phyloP scores from a whole-genome alignment of 495 filamentous ascomycete genomes.

The Talaromyces trachyspermus region DNA sequence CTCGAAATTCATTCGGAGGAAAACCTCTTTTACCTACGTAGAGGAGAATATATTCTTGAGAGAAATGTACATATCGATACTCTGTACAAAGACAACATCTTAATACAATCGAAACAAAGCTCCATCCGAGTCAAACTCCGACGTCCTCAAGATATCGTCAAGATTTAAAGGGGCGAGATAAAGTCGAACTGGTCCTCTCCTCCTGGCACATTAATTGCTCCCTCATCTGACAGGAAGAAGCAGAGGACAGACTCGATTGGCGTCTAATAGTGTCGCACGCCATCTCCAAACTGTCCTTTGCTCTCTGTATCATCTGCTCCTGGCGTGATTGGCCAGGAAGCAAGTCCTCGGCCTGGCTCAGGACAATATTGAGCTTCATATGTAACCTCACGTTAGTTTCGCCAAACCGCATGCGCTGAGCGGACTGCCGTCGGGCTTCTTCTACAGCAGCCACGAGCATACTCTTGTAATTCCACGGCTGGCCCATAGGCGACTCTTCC shows the following conservation, averaged over 20 bases:
- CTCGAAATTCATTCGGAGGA: no score
- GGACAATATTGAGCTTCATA: neutral
- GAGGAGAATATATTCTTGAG: no score
- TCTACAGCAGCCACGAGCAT: slow-evolving; percentile 2
- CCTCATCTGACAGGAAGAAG: neutral
- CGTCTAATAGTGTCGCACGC: neutral
- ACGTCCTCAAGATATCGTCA: slow-evolving; percentile 1
- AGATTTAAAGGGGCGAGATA: neutral
- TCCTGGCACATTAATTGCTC: neutral
- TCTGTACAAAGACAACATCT: no score
- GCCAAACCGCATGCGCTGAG: neutral
- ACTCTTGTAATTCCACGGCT: neutral
- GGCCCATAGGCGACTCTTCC: neutral
- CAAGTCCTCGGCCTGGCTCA: neutral
- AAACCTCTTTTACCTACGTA: neutral
- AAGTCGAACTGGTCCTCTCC: no score
- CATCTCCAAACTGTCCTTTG: neutral
- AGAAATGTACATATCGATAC: no score
- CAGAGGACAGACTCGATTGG: neutral
- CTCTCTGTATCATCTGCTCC: neutral
- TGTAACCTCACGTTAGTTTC: slow-evolving; percentile 1
- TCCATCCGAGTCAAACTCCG: neutral
- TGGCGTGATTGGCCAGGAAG: neutral
- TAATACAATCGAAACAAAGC: no score
- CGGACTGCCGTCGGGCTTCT: neutral